Percentiles rank a stretch among this genome's conserved stretches.
These are phyloP conservation scores for Paraphoma chrysanthemicola DNA, from an alignment of 2,329 filamentous ascomycete genomes.

Conservation along the genomic window DNA sequence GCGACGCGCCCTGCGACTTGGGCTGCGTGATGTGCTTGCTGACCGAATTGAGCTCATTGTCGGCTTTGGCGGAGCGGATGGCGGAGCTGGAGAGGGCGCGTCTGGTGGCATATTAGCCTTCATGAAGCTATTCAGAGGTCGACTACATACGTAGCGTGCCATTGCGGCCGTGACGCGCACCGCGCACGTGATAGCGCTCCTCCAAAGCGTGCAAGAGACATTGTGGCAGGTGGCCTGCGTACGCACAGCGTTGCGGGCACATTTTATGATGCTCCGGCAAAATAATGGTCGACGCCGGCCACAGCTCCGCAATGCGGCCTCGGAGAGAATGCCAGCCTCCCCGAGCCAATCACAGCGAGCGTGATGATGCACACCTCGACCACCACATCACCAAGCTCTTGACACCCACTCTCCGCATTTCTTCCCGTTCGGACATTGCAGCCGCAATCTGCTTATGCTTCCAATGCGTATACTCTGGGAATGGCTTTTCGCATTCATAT, in stretches of 20 bases:
- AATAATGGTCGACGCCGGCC: conserved; percentile 24
- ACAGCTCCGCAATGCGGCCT: conserved; percentile 13
- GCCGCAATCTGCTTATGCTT: not conserved
- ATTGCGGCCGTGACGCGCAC: conserved; percentile 40
- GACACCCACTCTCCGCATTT: not conserved
- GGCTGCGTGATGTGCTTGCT: conserved; percentile 90
- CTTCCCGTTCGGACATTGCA: not conserved
- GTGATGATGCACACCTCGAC: conserved; percentile 16
- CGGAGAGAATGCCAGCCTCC: conserved; percentile 26
- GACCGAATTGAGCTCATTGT: conserved; percentile 71
- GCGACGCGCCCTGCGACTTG: conserved; percentile 96
- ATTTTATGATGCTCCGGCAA: conserved; percentile 34
- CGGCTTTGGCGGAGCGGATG: conserved; percentile 36
- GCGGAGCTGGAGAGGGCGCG: conserved; percentile 45
- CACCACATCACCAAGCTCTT: not conserved
- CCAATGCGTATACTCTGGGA: not conserved
- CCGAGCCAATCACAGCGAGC: conserved; percentile 26
- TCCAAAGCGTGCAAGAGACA: conserved; percentile 46
- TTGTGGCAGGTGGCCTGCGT: conserved; percentile 32
- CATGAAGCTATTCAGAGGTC: not conserved
- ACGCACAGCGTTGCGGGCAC: conserved; percentile 17
- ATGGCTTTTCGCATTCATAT: too few species aligned
- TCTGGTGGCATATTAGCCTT: conserved; percentile 31
- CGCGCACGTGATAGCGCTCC: conserved; percentile 40
- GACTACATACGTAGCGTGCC: conserved; percentile 38